phyloP scores from a whole-genome alignment of 176 grass and related monocot genomes.

The Musa schizocarpa region DNA sequence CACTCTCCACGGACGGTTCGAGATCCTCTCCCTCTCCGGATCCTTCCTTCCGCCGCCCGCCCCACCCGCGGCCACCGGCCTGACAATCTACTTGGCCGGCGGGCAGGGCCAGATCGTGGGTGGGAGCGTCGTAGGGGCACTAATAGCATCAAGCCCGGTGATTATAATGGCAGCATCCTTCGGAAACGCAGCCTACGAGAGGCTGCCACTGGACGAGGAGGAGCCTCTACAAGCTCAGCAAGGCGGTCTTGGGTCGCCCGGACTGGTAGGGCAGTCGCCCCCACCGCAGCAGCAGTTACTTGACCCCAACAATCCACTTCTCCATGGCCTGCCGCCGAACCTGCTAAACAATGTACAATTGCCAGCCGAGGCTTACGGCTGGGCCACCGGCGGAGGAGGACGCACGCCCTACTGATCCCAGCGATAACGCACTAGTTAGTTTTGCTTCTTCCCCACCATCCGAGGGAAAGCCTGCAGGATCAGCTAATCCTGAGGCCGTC shows the following conservation, averaged over 20 bases:
- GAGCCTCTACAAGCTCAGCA: slow-evolving; percentile 29
- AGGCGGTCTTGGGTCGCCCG: slow-evolving; percentile 21
- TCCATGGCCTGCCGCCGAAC: slow-evolving; percentile 53
- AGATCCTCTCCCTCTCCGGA: slow-evolving; percentile 85
- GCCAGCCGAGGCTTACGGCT: slow-evolving; percentile 40
- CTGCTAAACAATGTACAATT: slow-evolving; percentile 71
- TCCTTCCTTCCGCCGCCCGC: slow-evolving; percentile 80
- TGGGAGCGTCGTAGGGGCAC: slow-evolving; percentile 57
- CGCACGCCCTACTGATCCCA: neutral
- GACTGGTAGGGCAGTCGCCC: slow-evolving; percentile 37
- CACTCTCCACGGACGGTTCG: slow-evolving; percentile 56
- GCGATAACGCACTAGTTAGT: neutral
- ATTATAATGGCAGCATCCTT: slow-evolving; percentile 88
- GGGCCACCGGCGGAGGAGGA: slow-evolving; percentile 25
- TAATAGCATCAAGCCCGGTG: slow-evolving; percentile 62
- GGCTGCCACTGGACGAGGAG: slow-evolving; percentile 78
- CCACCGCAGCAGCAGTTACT: slow-evolving; percentile 35
- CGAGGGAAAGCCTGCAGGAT: neutral
- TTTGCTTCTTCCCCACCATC: neutral
- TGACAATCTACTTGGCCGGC: slow-evolving; percentile 79
- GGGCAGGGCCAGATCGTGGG: slow-evolving; percentile 85
- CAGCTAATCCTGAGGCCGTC: neutral
- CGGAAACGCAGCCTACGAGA: slow-evolving; percentile 84
- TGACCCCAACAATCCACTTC: slow-evolving; percentile 22
- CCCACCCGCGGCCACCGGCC: slow-evolving; percentile 57